Percentiles rank a stretch among this genome's conserved stretches.
phyloP scores from a whole-genome alignment of 192 early-diverging fungal genomes.

The Gonapodya sp. region DNA sequence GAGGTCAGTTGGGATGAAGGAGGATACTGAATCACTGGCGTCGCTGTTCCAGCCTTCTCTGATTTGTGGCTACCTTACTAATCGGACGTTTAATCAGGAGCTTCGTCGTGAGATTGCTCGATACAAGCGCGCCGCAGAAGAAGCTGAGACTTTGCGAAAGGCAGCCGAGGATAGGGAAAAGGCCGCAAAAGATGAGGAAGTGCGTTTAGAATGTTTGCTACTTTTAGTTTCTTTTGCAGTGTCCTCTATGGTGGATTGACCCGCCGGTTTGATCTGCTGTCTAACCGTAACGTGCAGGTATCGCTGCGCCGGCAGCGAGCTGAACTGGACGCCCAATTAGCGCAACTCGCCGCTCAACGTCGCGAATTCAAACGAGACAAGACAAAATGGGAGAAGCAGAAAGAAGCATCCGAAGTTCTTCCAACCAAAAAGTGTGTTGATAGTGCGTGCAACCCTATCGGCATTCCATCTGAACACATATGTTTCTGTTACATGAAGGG shows the following conservation, averaged over 20 bases:
- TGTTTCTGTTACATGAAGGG: background rate
- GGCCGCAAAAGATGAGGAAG: background rate
- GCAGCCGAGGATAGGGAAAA: background rate
- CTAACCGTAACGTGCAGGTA: too few relatives aligned
- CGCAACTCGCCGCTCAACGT: background rate
- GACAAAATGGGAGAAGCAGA: background rate
- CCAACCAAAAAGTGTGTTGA: background rate
- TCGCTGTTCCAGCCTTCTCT: too few relatives aligned
- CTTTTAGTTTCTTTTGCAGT: background rate
- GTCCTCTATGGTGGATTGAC: too few relatives aligned
- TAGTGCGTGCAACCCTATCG: too few relatives aligned
- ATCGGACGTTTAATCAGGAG: background rate
- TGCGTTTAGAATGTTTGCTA: background rate
- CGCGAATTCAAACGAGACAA: background rate
- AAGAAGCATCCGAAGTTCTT: background rate
- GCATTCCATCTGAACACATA: too few relatives aligned
- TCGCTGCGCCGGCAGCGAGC: background rate
- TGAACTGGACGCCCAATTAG: background rate
- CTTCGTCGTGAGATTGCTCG: background rate
- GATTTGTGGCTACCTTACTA: background rate
- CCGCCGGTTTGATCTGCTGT: too few relatives aligned
- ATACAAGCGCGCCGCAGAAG: background rate
- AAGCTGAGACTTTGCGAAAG: background rate
- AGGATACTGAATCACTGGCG: too few relatives aligned
- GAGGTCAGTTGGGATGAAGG: background rate